phyloP scores from a whole-genome alignment of 2,329 filamentous ascomycete species.

The Cercospora sp. region DNA sequence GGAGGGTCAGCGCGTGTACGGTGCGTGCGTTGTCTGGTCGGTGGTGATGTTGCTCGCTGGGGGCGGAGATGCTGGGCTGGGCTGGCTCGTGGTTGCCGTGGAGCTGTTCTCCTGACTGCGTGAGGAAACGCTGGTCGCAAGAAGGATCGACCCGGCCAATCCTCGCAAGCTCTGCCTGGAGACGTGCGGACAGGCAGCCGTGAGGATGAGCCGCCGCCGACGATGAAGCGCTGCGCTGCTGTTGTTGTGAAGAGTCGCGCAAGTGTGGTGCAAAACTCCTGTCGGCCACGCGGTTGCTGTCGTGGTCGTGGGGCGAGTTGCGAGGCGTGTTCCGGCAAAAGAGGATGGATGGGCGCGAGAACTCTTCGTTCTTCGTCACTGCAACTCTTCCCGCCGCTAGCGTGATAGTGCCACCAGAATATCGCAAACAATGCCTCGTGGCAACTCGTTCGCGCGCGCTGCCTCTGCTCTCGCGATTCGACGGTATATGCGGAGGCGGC shows the following conservation, averaged over 20 bases:
- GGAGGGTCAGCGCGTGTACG: background rate
- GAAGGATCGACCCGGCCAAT: background rate
- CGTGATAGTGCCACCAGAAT: background rate
- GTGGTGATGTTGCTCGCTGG: background rate
- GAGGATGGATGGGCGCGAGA: conserved; percentile 6
- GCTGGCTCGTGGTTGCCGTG: background rate
- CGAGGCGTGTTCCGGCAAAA: conserved; percentile 2
- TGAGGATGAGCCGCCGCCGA: background rate
- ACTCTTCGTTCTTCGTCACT: background rate
- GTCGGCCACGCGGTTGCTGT: background rate
- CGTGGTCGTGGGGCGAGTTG: background rate
- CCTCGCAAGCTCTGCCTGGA: background rate
- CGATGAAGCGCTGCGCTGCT: background rate
- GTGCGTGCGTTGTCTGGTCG: background rate
- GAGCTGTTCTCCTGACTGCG: background rate
- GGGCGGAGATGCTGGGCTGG: background rate
- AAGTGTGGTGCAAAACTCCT: background rate
- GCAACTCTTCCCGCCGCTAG: conserved; percentile 6
- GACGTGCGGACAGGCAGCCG: background rate
- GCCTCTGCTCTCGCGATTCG: background rate
- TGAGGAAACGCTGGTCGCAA: background rate
- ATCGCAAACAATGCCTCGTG: background rate
- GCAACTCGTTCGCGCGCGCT: background rate
- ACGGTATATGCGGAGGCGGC: background rate
- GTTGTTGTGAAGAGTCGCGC: background rate